phyloP scores from a whole-genome alignment of 805 yeast species.

The Suhomyces canberraensis region DNA sequence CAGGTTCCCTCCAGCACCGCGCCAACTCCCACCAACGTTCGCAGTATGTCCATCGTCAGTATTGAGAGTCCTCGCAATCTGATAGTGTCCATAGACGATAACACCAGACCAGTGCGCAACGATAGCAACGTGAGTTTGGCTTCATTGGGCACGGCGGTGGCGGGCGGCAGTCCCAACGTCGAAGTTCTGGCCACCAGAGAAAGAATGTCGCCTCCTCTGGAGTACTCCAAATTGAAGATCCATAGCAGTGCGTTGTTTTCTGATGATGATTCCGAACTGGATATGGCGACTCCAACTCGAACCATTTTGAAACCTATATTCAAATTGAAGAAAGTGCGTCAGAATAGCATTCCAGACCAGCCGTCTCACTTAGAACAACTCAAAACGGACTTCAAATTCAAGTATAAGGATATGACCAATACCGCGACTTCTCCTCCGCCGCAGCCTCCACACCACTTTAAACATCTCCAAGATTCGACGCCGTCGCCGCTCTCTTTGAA shows the following conservation, averaged over 20 bases:
- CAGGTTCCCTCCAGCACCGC: constrained; percentile 3
- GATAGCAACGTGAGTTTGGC: constrained; percentile 27
- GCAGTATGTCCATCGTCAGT: constrained; percentile 37
- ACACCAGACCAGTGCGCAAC: constrained; percentile 28
- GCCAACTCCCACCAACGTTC: constrained; percentile 18
- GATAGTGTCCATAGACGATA: constrained; percentile 39
- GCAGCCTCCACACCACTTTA: background rate
- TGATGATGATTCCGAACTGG: constrained; percentile 38
- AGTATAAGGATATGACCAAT: constrained; percentile 4
- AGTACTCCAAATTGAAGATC: constrained; percentile 2
- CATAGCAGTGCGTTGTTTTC: constrained; percentile 15
- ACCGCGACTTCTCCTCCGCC: constrained; percentile 1
- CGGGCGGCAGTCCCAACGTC: background rate
- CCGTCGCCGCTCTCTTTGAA: constrained; percentile 26
- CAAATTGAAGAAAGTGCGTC: constrained; percentile 7
- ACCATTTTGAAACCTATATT: constrained; percentile 16
- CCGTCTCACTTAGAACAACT: constrained; percentile 3
- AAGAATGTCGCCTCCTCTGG: background rate
- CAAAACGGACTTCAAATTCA: constrained; percentile 25
- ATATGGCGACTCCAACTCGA: constrained; percentile 12
- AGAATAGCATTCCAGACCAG: constrained; percentile 3
- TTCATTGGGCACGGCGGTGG: constrained; percentile 7
- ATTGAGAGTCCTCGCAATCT: constrained; percentile 41
- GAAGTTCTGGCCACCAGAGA: background rate
- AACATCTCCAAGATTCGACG: constrained; percentile 14